A percentile compares a stretch with the other conserved stretches of the same genome.
Conservation (phyloP, 2,329 filamentous ascomycete species). For the Stemphylium beticola region DNA sequence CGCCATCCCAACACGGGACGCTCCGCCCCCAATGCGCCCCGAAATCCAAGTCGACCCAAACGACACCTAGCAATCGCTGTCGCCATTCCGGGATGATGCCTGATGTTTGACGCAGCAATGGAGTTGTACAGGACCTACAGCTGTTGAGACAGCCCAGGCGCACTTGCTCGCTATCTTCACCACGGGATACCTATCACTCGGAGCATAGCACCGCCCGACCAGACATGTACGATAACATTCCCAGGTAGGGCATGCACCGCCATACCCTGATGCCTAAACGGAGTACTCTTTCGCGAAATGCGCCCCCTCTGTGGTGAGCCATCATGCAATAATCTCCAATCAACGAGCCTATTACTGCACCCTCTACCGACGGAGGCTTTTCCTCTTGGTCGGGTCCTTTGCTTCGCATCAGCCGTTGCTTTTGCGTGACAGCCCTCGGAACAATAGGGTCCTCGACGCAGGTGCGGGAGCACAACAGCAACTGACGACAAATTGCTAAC, state of each 20-base stretch:
- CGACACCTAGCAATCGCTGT: conserved; percentile 11
- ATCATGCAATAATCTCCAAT: conserved; percentile 28
- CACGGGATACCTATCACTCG: background rate
- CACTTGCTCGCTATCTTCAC: conserved; percentile 16
- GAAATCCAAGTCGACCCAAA: conserved; percentile 10
- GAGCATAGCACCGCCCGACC: conserved; percentile 10
- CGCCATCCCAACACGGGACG: conserved; percentile 28
- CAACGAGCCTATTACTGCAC: conserved; percentile 21
- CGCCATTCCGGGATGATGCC: conserved; percentile 4
- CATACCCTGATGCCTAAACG: conserved; percentile 28
- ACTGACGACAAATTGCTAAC: conserved; percentile 17
- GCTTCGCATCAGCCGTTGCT: conserved; percentile 29
- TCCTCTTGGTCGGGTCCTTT: conserved; percentile 25
- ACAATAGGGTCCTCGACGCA: conserved; percentile 29
- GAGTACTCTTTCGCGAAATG: conserved; percentile 23
- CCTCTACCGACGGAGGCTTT: conserved; percentile 16
- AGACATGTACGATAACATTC: conserved; percentile 8
- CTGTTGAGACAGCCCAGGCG: conserved; percentile 29
- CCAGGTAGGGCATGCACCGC: conserved; percentile 28
- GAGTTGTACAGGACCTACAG: conserved; percentile 10
- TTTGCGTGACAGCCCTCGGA: conserved; percentile 21
- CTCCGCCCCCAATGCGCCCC: conserved; percentile 37
- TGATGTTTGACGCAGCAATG: conserved; percentile 11
- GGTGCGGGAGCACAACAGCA: conserved; percentile 33
- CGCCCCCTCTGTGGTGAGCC: conserved; percentile 34